These are phyloP conservation scores for Rhizophagus clarus DNA, from an alignment of 192 early-diverging fungal species.

Conservation along the genomic window DNA sequence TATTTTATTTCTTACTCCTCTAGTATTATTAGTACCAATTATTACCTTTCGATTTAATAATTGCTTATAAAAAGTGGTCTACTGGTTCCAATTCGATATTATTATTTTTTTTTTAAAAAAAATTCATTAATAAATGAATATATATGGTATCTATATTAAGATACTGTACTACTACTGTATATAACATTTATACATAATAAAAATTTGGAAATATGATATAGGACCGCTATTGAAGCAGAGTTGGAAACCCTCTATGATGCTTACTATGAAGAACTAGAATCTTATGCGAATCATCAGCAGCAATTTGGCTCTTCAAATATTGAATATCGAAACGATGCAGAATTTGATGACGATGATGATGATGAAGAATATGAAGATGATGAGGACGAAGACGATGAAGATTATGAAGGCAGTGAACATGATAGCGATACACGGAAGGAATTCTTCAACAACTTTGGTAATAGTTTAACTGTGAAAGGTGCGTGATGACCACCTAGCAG, in stretches of 20 bases:
- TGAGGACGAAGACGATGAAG: slow-evolving; percentile 61
- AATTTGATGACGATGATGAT: slow-evolving; percentile 51
- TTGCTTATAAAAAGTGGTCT: neutral
- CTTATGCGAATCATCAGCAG: slow-evolving; percentile 78
- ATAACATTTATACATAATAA: neutral
- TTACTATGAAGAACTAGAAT: slow-evolving; percentile 87
- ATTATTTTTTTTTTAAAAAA: too few species aligned
- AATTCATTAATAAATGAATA: too few species aligned
- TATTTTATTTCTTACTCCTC: too few species aligned
- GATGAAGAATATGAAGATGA: slow-evolving; percentile 51
- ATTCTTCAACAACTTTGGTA: slow-evolving; percentile 72
- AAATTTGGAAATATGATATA: slow-evolving; percentile 28
- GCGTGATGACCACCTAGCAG: slow-evolving; percentile 2
- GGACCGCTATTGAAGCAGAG: slow-evolving; percentile 83
- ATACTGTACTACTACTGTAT: too few species aligned
- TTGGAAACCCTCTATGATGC: slow-evolving; percentile 85
- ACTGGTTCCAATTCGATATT: neutral
- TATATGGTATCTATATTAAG: too few species aligned
- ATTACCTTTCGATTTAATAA: neutral
- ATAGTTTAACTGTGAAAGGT: slow-evolving; percentile 81
- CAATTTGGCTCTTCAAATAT: slow-evolving; percentile 42
- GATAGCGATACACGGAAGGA: slow-evolving; percentile 46
- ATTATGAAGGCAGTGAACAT: slow-evolving; percentile 58
- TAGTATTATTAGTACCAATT: neutral
- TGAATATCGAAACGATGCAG: slow-evolving; percentile 45